Evolutionary conservation across 352 stramenopile species (phyloP), one percentile per base, ranked within the genome.

Genomic region (Pythium coloratum): DNA sequence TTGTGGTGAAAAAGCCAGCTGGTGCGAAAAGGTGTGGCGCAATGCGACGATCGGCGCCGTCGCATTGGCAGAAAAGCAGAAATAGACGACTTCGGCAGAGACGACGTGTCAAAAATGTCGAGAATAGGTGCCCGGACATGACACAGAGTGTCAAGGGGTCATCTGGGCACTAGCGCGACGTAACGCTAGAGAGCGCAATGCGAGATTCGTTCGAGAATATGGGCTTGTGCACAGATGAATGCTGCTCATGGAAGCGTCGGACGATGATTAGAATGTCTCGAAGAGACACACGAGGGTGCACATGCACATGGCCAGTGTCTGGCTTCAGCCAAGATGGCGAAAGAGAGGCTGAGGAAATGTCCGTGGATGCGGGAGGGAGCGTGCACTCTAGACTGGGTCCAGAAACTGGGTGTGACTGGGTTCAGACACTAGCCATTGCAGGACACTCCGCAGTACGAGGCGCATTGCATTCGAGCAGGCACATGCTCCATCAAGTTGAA

Each of bases 11-110:
- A 55, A 55, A 16, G 47, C 47, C 47, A 55, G 47, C 47, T 55
- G 47, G 47, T 26, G 47, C 47, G 47, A 55, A 55, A 55, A 55
- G 47, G 47, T 55, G 47, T 13, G 47, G 9, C 47, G 26, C 47
- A 55, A 55, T 55, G 47, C 10, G 47, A 55, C 47, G 26, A 55
- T 34, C 26, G 7, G 26, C 24, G 47, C 5, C 0, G 6, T 34
- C 24, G 7, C 20, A 55, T 55, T 55, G 47, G 47, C 47, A 34
- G 47, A 55, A 55, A 55, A 18, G 20, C 3, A 36, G 6, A 28
- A 28, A 50, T 50, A 8, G 4, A 28, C 24, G 9, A 14, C 7
- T 3, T 20, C 7, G 44, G 28, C 44, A 50, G 6, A 26, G 8
- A 16, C 14, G 44, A 50, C 44, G 1, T 28, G 16, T 50, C 44